These are phyloP conservation scores for Medicago ruthenica DNA, from an alignment of 306 rosid species.

Conservation along the genomic window DNA sequence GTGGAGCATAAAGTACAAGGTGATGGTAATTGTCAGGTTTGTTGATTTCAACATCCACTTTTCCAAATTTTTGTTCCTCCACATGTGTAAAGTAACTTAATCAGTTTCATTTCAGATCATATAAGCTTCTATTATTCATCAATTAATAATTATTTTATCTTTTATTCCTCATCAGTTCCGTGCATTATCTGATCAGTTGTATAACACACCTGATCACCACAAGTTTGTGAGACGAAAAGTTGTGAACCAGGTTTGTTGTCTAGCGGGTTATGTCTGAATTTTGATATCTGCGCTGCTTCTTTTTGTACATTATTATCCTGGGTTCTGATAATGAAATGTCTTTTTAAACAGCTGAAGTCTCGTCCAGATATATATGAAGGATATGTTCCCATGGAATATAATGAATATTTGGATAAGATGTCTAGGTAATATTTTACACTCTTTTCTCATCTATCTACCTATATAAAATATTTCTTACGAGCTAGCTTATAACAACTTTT, in stretches of 20 bases:
- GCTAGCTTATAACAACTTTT: slow-evolving; percentile 28
- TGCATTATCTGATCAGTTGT: slow-evolving; percentile 84
- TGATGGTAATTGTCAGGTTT: slow-evolving; percentile 95
- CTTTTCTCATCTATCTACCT: slow-evolving; percentile 1
- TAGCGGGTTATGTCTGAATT: slow-evolving; percentile 28
- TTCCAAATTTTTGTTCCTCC: slow-evolving; percentile 19
- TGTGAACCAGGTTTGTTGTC: slow-evolving; percentile 70
- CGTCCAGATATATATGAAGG: slow-evolving; percentile 82
- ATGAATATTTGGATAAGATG: slow-evolving; percentile 77
- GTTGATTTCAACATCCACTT: slow-evolving; percentile 38
- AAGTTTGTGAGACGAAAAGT: slow-evolving; percentile 63
- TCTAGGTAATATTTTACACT: slow-evolving; percentile 53
- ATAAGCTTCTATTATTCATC: slow-evolving; percentile 32
- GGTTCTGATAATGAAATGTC: slow-evolving; percentile 45
- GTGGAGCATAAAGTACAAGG: slow-evolving; percentile 73
- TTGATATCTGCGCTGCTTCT: slow-evolving; percentile 8
- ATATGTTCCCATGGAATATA: slow-evolving; percentile 86
- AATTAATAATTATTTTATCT: slow-evolving; percentile 29
- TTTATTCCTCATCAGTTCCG: slow-evolving; percentile 61
- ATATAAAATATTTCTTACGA: slow-evolving; percentile 19
- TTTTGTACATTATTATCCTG: slow-evolving; percentile 19
- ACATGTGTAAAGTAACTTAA: slow-evolving; percentile 14
- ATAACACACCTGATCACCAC: slow-evolving; percentile 69
- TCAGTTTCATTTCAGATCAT: background rate
- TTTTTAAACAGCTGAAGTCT: slow-evolving; percentile 67